A percentile compares a stretch with the other conserved stretches of the same genome.
phyloP scores from a whole-genome alignment of 345 rosid genomes.

The Mercurialis annua region DNA sequence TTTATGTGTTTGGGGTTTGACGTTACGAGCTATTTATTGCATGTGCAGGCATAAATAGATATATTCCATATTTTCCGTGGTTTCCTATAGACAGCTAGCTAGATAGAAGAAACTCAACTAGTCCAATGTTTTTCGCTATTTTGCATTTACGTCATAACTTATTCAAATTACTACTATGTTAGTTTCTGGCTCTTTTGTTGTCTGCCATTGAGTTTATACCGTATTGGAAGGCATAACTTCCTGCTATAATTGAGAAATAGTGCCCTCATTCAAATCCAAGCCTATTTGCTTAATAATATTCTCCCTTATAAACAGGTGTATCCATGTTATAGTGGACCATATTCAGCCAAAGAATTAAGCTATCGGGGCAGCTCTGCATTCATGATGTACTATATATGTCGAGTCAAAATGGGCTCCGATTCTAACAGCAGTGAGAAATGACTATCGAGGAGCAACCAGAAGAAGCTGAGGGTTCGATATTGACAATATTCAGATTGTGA shows the following conservation, averaged over 20 bases:
- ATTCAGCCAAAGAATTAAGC: background rate
- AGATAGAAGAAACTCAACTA: background rate
- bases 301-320: background rate
- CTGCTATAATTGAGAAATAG: background rate
- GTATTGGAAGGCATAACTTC: background rate
- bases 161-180: background rate
- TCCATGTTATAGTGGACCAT: background rate
- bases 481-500: background rate
- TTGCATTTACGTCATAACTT: background rate
- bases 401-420: background rate
- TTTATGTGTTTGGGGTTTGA: background rate
- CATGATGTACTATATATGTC: background rate
- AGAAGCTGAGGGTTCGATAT: background rate
- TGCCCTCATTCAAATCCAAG: background rate
- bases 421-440: background rate
- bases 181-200: background rate
- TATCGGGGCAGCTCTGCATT: background rate
- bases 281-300: too few relatives aligned
- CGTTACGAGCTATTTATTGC: background rate
- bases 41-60: background rate
- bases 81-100: background rate
- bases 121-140: background rate
- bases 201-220: background rate
- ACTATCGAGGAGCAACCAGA: background rate
- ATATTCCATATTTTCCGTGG: background rate